phyloP scores from a whole-genome alignment of 164 flowering plant genomes.

The Liquidambar formosana region DNA sequence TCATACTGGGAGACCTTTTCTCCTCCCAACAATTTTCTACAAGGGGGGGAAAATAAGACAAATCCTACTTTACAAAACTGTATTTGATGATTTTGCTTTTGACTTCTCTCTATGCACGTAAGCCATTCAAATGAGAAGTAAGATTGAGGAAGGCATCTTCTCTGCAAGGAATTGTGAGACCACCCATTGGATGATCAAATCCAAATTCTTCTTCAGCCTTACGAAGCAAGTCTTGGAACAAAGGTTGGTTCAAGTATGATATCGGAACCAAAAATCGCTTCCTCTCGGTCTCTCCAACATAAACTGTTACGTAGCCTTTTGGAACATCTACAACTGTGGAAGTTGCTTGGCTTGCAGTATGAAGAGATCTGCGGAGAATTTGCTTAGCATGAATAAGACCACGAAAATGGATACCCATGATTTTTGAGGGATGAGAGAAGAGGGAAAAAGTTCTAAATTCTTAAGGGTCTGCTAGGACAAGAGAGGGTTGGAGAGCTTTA shows the following conservation, averaged over 20 bases:
- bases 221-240: slow-evolving; percentile 38
- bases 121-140: slow-evolving; percentile 26
- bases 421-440: too few relatives aligned
- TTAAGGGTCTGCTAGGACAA: too few relatives aligned
- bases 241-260: slow-evolving; percentile 42
- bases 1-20: not conserved
- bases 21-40: not conserved
- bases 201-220: slow-evolving; percentile 53
- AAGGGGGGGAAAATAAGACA: not conserved
- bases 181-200: slow-evolving; percentile 48
- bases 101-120: not conserved
- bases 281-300: slow-evolving; percentile 37
- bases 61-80: not conserved
- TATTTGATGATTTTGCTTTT: not conserved
- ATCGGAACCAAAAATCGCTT: slow-evolving; percentile 41
- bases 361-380: not conserved
- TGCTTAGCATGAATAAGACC: not conserved
- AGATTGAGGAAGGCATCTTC: slow-evolving; percentile 37
- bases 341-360: not conserved
- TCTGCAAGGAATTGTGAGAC: slow-evolving; percentile 46
- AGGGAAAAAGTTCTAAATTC: too few relatives aligned
- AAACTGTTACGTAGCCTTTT: slow-evolving; percentile 37
- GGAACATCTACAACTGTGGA: slow-evolving; percentile 22
- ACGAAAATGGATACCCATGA: not conserved
- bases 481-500: too few relatives aligned